A percentile compares a stretch with the other conserved stretches of the same genome.
These are phyloP conservation scores for Clarireedia homoeocarpa DNA, from an alignment of 2,329 filamentous ascomycete species.

Conservation along the genomic window DNA sequence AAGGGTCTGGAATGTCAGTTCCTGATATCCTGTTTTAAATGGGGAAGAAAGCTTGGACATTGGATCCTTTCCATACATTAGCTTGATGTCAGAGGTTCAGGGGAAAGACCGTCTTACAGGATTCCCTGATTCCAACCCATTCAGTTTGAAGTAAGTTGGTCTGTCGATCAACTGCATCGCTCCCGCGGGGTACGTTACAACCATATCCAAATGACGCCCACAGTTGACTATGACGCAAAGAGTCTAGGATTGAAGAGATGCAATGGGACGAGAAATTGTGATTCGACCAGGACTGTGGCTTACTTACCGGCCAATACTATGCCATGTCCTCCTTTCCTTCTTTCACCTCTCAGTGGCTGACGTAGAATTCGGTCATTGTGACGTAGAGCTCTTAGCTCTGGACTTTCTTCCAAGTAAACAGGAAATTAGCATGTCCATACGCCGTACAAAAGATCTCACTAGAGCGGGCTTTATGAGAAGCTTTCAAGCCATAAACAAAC, in stretches of 20 bases:
- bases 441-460: conserved; percentile 9
- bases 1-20: too few species aligned
- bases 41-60: not conserved
- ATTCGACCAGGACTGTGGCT: too few species aligned
- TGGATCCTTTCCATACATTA: not conserved
- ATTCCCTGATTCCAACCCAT: conserved; percentile 1
- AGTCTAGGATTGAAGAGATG: too few species aligned
- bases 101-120: not conserved
- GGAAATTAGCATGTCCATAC: conserved; percentile 5
- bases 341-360: conserved; percentile 1
- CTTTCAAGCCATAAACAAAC: not conserved
- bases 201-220: too few species aligned
- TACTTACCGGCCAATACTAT: too few species aligned
- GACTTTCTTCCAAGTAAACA: conserved; percentile 6
- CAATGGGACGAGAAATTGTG: too few species aligned
- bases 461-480: not conserved
- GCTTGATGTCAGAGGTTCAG: not conserved
- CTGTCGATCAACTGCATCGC: too few species aligned
- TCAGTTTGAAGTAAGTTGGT: too few species aligned
- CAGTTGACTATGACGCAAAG: too few species aligned
- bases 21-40: not conserved
- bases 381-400: conserved; percentile 4
- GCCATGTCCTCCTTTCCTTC: too few species aligned
- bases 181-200: too few species aligned
- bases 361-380: conserved; percentile 6